Base-by-base conservation (phyloP, 129 eudicot genomes). In the Apium graveolens region DNA sequence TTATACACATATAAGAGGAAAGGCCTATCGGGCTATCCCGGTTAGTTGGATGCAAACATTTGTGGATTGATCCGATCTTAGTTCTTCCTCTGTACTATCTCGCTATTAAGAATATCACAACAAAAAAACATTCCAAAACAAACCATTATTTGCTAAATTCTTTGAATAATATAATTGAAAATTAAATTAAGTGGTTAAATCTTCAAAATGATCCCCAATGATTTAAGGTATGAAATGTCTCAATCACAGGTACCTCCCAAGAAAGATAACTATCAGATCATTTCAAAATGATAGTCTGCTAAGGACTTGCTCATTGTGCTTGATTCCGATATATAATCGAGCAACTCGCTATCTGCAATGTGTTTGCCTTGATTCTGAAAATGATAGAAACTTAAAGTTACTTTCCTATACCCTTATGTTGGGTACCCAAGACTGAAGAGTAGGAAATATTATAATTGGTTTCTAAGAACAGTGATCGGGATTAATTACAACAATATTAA, bases 281-380 rank as follows among this genome's bases (percentile, higher is more conserved):
- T 66, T 27, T 31, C 39, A 17, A 0, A 66, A 31, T 13, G 72
- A 66, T 66, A 96, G 18, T 96, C 99, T 60, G 87, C 97, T 76
- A 96, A 86, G 57, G 99, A 96, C 86, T 96, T 96, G 93, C 99
- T 96, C 99, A 96, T 96, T 60, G 99, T 96, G 91, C 97, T 96
- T 27, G 99, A 92, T 83, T 96, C 99, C 18, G 99, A 96, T 31
- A 96, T 96, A 83, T 90, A 90, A 85, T 90, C 95, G 41, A 96
- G 97, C 85, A 96, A 84, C 77, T 96, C 99, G 79, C 96, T 87
- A 81, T 96, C 97, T 80, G 99, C 97, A 69, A 96, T 81, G 83
- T 96, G 97, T 80, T 85, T 87, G n/a, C 99, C 99, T 88, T 89
- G 90, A 85, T 87, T 96, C 99, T 96, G 89, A 78, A 81, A 84